Evolutionary conservation across 306 rosid genomes (phyloP).

Genomic region (Quillaja saponaria): DNA sequence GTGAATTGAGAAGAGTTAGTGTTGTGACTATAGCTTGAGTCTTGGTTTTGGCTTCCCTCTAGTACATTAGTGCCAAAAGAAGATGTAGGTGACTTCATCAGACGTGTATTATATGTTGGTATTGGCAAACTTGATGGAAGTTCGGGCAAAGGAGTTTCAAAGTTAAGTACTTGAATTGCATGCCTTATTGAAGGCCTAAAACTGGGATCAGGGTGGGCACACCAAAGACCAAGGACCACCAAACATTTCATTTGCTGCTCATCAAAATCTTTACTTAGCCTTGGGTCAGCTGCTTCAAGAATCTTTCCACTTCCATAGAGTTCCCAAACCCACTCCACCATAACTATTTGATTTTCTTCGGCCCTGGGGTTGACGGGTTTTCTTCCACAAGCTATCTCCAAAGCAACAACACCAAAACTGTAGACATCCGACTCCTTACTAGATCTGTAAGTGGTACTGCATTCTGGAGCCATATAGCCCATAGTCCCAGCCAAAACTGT

Average conservation of each 20-base stretch:
- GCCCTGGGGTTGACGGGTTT: slow-evolving; percentile 26
- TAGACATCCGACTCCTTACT: slow-evolving; percentile 40
- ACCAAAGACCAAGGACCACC: slow-evolving; percentile 48
- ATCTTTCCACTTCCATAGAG: slow-evolving; percentile 32
- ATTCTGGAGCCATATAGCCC: slow-evolving; percentile 54
- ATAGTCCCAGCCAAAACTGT: slow-evolving; percentile 35
- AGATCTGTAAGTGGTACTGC: slow-evolving; percentile 32
- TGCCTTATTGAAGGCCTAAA: slow-evolving; percentile 38
- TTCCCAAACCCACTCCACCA: slow-evolving; percentile 53
- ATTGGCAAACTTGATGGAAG: slow-evolving; percentile 41
- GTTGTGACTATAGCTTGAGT: slow-evolving; percentile 8
- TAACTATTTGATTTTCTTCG: slow-evolving; percentile 14
- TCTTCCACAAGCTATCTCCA: slow-evolving; percentile 43
- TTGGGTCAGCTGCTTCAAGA: slow-evolving; percentile 31
- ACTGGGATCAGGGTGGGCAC: slow-evolving; percentile 39
- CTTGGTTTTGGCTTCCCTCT: slow-evolving; percentile 3
- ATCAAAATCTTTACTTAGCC: slow-evolving; percentile 32
- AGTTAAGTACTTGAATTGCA: slow-evolving; percentile 41
- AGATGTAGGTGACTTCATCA: too few relatives aligned
- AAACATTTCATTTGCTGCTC: slow-evolving; percentile 31
- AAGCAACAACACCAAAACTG: slow-evolving; percentile 40
- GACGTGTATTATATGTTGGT: slow-evolving; percentile 35
- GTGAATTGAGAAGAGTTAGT: slow-evolving; percentile 21
- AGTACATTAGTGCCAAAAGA: slow-evolving; percentile 5
- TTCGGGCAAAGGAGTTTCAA: slow-evolving; percentile 36